Evolutionary conservation across 257 asterid genomes (phyloP).

Genomic region (Plantago elongata): DNA sequence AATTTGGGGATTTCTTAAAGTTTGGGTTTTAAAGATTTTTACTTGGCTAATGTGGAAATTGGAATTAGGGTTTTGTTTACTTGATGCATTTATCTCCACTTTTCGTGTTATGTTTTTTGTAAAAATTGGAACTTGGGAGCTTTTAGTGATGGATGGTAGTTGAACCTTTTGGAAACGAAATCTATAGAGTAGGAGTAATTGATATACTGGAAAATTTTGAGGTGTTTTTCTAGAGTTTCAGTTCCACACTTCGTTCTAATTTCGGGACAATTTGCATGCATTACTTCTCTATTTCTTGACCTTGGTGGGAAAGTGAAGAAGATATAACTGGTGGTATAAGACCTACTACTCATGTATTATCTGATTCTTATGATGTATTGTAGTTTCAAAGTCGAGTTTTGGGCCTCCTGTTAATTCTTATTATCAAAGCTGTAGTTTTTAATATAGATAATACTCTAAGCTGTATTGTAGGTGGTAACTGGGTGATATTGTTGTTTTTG

Average conservation of each 20-base stretch:
- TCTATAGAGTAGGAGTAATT: no score
- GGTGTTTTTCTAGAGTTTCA: no score
- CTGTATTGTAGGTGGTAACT: neutral
- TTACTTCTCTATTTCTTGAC: no score
- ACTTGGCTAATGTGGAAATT: neutral
- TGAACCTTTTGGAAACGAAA: no score
- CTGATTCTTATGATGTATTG: neutral
- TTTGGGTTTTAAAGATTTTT: neutral
- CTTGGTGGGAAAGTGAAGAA: no score
- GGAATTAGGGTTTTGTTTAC: neutral
- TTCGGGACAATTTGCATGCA: no score
- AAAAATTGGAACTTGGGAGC: neutral
- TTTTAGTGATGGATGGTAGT: neutral
- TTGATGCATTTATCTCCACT: no score
- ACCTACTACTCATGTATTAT: neutral
- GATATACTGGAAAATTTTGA: no score
- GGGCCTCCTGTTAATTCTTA: neutral
- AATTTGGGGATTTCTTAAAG: neutral
- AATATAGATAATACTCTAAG: neutral
- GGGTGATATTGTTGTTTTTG: conserved; percentile 4
- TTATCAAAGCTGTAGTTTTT: neutral
- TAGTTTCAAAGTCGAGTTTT: neutral
- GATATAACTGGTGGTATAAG: neutral
- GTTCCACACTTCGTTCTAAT: no score
- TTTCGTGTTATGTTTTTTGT: neutral